phyloP scores from a whole-genome alignment of 768 basidiomycete species.

The Heimioporus sp. region DNA sequence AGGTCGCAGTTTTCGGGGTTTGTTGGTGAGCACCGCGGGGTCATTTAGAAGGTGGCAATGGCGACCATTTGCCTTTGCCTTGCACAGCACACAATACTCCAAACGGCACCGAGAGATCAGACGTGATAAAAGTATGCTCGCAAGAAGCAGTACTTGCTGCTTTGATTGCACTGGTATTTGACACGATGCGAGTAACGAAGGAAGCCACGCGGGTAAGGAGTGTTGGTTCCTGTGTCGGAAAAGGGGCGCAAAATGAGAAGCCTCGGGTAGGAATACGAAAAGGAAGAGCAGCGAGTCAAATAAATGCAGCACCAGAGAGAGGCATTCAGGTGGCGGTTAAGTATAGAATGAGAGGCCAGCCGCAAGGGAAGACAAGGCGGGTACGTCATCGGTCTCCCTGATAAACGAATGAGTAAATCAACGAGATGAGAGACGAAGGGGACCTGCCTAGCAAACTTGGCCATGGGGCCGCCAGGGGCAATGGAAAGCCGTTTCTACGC shows the following conservation, averaged over 20 bases:
- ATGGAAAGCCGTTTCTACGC: slow-evolving; percentile 45
- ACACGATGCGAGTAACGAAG: slow-evolving; percentile 71
- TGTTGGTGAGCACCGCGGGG: slow-evolving; percentile 20
- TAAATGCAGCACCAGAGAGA: slow-evolving; percentile 80
- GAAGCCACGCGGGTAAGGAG: slow-evolving; percentile 71
- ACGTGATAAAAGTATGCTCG: slow-evolving; percentile 56
- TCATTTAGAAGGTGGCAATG: slow-evolving; percentile 35
- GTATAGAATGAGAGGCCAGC: slow-evolving; percentile 78
- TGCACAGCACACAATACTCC: slow-evolving; percentile 68
- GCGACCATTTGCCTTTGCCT: slow-evolving; percentile 45
- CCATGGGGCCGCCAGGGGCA: slow-evolving; percentile 90
- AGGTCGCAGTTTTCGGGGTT: slow-evolving; percentile 32
- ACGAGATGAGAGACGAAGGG: background rate
- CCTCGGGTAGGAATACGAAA: slow-evolving; percentile 73
- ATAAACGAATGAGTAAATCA: too few relatives aligned
- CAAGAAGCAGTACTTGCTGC: slow-evolving; percentile 76
- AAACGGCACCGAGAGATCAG: slow-evolving; percentile 58
- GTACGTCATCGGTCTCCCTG: slow-evolving; percentile 95
- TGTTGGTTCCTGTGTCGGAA: slow-evolving; percentile 62
- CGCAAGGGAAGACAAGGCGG: slow-evolving; percentile 77
- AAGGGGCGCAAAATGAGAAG: slow-evolving; percentile 67
- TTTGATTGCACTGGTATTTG: slow-evolving; percentile 87
- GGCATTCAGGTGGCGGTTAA: slow-evolving; percentile 75
- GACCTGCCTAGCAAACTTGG: slow-evolving; percentile 78
- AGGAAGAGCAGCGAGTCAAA: slow-evolving; percentile 82